Percentiles rank a stretch among this genome's conserved stretches.
Evolutionary conservation across 352 stramenopile species (phyloP).

Genomic region (Pythium sukuiense): DNA sequence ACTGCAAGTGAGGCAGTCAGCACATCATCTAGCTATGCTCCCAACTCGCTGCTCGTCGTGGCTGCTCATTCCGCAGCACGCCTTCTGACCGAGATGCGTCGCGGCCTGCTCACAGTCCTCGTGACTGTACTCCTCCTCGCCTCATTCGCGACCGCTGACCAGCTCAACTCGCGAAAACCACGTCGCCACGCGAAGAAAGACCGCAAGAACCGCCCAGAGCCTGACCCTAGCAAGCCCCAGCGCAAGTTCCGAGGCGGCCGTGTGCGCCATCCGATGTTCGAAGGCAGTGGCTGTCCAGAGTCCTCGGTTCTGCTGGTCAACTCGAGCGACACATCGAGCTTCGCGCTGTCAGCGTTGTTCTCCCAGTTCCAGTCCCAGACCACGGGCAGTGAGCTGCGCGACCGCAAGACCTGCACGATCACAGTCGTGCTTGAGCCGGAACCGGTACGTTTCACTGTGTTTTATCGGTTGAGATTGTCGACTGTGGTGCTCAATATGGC

Average conservation of each 20-base stretch:
- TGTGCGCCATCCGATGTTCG: slow-evolving; percentile 30
- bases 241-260: slow-evolving; percentile 29
- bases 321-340: slow-evolving; percentile 27
- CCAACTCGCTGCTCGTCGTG: not conserved
- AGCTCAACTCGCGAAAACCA: not conserved
- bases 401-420: slow-evolving; percentile 29
- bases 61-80: not conserved
- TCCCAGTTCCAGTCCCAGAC: slow-evolving; percentile 32
- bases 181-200: not conserved
- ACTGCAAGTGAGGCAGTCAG: too few species aligned
- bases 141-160: not conserved
- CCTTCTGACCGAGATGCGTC: not conserved
- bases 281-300: slow-evolving; percentile 29
- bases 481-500: too few species aligned
- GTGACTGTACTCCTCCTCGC: slow-evolving; percentile 4
- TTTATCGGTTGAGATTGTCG: too few species aligned
- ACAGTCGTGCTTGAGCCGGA: slow-evolving; percentile 30
- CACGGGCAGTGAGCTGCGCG: not conserved
- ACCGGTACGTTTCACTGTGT: slow-evolving; percentile 12
- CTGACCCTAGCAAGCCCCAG: slow-evolving; percentile 6
- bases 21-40: too few species aligned
- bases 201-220: slow-evolving; percentile 5
- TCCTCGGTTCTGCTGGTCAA: slow-evolving; percentile 31
- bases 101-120: not conserved
- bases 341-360: slow-evolving; percentile 34